A percentile compares a stretch with the other conserved stretches of the same genome.
phyloP scores from a whole-genome alignment of 31 red algal genomes.

The Bonnemaisonia californica region DNA sequence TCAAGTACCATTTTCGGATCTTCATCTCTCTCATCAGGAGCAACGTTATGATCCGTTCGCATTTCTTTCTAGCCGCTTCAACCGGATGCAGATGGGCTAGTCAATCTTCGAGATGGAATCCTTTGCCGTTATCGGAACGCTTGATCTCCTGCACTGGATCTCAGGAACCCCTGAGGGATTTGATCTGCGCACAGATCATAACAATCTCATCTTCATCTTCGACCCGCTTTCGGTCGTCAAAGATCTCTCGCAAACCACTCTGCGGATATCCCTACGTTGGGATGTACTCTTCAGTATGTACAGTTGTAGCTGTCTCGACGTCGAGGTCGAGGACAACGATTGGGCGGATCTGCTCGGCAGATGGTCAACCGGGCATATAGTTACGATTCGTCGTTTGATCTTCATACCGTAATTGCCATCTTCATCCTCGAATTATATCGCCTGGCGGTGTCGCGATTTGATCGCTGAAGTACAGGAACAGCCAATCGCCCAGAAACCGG shows the following conservation, averaged over 20 bases:
- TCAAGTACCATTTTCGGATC: constrained; percentile 22
- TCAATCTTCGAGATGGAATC: constrained; percentile 37
- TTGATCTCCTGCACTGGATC: constrained; percentile 44
- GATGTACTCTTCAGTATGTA: constrained; percentile 39
- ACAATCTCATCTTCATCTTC: constrained; percentile 46
- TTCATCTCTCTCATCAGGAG: constrained; percentile 24
- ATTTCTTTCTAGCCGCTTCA: constrained; percentile 39
- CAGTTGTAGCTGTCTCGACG: background rate
- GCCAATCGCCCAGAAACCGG: background rate
- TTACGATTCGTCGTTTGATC: constrained; percentile 9
- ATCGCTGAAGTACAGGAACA: constrained; percentile 1
- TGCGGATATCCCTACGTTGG: constrained; percentile 18
- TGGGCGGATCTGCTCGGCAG: constrained; percentile 31
- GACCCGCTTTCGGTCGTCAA: constrained; percentile 35
- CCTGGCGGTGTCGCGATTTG: constrained; percentile 20
- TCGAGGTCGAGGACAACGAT: constrained; percentile 21
- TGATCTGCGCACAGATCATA: constrained; percentile 23
- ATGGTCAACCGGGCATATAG: constrained; percentile 8
- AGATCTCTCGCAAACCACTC: constrained; percentile 8
- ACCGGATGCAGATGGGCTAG: constrained; percentile 30
- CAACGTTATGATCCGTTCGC: constrained; percentile 17
- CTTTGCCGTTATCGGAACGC: constrained; percentile 30
- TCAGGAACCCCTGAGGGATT: constrained; percentile 22
- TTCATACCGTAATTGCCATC: constrained; percentile 23
- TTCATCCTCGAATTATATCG: constrained; percentile 28